Evolutionary conservation across 2,329 filamentous ascomycete species (phyloP), one percentile per base, ranked within the genome.

Genomic region (Periglandula ipomoeae): DNA sequence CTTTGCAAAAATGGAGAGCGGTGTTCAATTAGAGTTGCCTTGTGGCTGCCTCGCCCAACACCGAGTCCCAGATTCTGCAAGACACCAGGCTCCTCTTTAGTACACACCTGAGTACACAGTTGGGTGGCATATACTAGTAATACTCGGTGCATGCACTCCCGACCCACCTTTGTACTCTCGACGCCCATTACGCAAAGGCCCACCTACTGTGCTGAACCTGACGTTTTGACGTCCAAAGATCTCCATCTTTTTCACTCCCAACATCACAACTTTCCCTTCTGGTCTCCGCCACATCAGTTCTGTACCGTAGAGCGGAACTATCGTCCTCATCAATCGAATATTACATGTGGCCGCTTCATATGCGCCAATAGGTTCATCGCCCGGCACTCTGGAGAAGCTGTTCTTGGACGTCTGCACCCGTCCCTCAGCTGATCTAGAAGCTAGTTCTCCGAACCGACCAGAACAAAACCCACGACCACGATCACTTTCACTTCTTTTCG

Each of bases 371-470:
- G 8, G 8, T 11, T 11, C 27, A n/a, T 44, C 23, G 41, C 43
- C 50, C 44, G 49, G 37, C 50, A 30, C 41, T 40, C 41, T 43
- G 34, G 38, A 23, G 34, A 44, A 67, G 61, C 65, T 67, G 56
- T 61, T 62, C 56, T 53, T 58, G 60, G 65, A 59, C 65, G 67
- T 65, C 65, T 70, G 67, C 67, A 70, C 68, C 58, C 64, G 64
- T 61, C 62, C 62, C 61, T 51, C 61, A 56, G 63, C 57, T 55
- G 23, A 42, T 49, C 42, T 49, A 55, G 49, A 49, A 46, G 49
- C 53, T 47, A 10, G 35, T 38, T 44, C 22, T 17, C 32, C 46
- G 30, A 43, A 24, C 9, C 30, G 15, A 43, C 23, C 39, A 20
- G 27, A 32, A 43, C 30, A 47, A 50, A 44, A 41, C 38, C 41